Evolutionary conservation across 2,329 filamentous ascomycete species (phyloP), one percentile per base, ranked within the genome.

Genomic region (Botrytis tulipae): DNA sequence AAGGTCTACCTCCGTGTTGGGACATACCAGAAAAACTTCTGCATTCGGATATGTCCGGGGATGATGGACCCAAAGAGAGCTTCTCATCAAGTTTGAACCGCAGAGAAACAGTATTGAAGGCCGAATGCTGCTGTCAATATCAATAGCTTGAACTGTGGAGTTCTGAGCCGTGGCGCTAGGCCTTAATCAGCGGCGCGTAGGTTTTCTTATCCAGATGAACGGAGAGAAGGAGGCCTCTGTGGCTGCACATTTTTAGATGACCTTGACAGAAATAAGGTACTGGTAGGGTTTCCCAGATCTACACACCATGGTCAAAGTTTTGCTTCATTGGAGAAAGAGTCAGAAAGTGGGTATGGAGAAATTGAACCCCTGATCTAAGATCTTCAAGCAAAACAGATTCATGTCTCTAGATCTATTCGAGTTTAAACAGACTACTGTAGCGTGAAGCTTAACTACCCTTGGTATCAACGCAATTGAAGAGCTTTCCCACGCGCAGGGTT

Each of bases 71-170:
- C 6, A 18, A 16, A 18, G 22, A 18, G 10, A 40, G 22, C 35
- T n/a, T 42, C 60, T 62, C 60, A n/a, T n/a, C 25, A 42, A 62
- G 37, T 62, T 42, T n/a, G 25, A 42, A 9, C 32, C 22, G 22
- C 60, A 37, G 37, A 16, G 35, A 61, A n/a, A 62, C 32, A n/a
- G 51, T n/a, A 25, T 62, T 18, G 60, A 62, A 57, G 60, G 59
- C 35, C 42, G 35, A 62, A 62, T 62, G 60, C 60, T 62, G 60
- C 60, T 62, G 60, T 35, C 60, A 62, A 62, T 16, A 40, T n/a
- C 22, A 62, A 12, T 62, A 62, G 60, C 60, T 42, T 42, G 37
- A 62, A 62, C 25, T 62, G 60, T 42, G 60, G 35, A n/a, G 60
- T 62, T n/a, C 60, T 62, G 22, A 42, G 37, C 37, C 37, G 57